Percentiles rank a stretch among this genome's conserved stretches.
Conservation (phyloP, 305 asterid species). For the Rubia balearica region DNA sequence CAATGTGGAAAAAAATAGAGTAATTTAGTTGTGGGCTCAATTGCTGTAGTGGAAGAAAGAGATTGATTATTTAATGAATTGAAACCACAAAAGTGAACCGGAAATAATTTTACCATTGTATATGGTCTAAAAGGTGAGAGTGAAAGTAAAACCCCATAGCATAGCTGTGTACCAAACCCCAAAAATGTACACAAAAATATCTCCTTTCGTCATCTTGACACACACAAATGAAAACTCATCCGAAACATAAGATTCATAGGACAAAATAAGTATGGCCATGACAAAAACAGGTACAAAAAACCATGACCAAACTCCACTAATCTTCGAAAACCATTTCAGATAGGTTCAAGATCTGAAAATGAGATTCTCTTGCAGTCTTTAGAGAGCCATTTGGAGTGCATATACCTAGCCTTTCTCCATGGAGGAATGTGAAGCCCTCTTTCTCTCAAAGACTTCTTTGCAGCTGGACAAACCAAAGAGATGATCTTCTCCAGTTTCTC, state of each 20-base stretch:
- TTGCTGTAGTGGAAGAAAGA: too few species aligned
- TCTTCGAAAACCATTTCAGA: not conserved
- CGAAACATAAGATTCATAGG: not conserved
- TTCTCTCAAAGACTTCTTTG: slow-evolving; percentile 48
- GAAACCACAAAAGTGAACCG: too few species aligned
- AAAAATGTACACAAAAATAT: too few species aligned
- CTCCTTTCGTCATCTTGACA: too few species aligned
- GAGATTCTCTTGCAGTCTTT: slow-evolving; percentile 31
- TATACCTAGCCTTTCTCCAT: slow-evolving; percentile 47
- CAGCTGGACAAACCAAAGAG: slow-evolving; percentile 39
- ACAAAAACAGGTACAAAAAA: not conserved
- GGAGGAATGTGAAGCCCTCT: slow-evolving; percentile 52
- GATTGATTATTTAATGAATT: too few species aligned
- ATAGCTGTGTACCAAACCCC: not conserved
- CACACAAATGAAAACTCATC: not conserved
- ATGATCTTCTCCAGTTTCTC: slow-evolving; percentile 39
- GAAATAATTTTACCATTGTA: too few species aligned
- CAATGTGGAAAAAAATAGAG: too few species aligned
- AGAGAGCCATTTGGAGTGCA: slow-evolving; percentile 61
- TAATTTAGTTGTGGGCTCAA: too few species aligned
- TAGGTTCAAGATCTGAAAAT: slow-evolving; percentile 5
- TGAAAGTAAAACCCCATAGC: not conserved
- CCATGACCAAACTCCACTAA: not conserved
- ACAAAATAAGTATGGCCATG: not conserved
- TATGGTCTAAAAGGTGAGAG: too few species aligned